Conservation (phyloP, 148 eudicot genomes). For the Rheum nobile region DNA sequence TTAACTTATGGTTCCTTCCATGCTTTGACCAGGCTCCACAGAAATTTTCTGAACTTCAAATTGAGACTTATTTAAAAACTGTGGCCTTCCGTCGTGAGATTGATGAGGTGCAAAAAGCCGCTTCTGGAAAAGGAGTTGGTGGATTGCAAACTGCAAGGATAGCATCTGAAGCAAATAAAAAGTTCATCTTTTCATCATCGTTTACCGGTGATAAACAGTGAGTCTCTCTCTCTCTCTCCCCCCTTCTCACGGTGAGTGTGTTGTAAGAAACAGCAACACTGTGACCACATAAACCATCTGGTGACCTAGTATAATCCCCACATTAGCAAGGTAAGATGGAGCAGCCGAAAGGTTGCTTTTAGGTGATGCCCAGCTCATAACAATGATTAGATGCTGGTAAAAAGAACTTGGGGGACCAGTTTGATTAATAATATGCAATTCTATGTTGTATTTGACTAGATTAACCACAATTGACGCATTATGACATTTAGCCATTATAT, state of each 20-base stretch:
- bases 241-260: background rate
- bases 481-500: constrained; percentile 7
- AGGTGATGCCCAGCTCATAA: background rate
- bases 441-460: background rate
- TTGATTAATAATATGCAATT: background rate
- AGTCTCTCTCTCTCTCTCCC: constrained; percentile 11
- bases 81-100: constrained; percentile 99
- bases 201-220: constrained; percentile 91
- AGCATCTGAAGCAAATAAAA: constrained; percentile 93
- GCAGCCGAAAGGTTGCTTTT: background rate
- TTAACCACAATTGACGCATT: background rate
- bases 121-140: constrained; percentile 75
- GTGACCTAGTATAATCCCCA: background rate
- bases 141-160: constrained; percentile 96
- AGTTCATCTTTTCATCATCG: constrained; percentile 83
- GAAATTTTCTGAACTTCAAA: constrained; percentile 90
- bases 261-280: background rate
- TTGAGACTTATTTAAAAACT: constrained; percentile 91
- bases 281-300: background rate
- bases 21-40: constrained; percentile 54
- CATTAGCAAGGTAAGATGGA: background rate
- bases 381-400: background rate
- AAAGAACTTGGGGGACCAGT: background rate
- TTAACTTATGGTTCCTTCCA: background rate
- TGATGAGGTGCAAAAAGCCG: constrained; percentile 79